Evolutionary conservation across 75 land plant genomes (phyloP), one percentile per base, ranked within the genome.

Genomic region (Pinus taeda): DNA sequence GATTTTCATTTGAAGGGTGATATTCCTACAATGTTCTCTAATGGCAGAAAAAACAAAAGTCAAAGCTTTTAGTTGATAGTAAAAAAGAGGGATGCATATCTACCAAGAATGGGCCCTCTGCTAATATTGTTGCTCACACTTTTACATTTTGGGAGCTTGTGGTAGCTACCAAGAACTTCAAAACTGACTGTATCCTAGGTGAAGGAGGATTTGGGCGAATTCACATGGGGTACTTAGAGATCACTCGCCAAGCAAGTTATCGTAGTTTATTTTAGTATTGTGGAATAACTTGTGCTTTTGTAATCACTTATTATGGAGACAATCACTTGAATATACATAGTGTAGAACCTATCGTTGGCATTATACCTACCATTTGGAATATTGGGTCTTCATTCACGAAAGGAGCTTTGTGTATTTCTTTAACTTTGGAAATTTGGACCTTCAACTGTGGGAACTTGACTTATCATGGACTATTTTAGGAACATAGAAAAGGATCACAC

Each of bases 191-290:
- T 75, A 73, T 85, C 45, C 37, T 88, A 33, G 90, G 90, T 26
- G 85, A 88, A 61, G 90, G 90, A 67, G 90, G 90, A 3, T 88
- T 88, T 79, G 90, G 90, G 7, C 81, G 76, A 85, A 85, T 88
- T 20, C 85, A 81, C 67, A 85, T 79, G 64, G 90, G 90, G 14
- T 20, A 49, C 29, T 71, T 88, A 64, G 83, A 75, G 62, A 37
- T 3, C 2, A 37, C 39, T 37, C 3, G 2, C 39, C 39, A 37
- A 26, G 93, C 81, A 81, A 76, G 49, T 12, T 24, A 58, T 17
- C 1, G 4, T 11, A 18, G 9, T 53, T 33, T 57, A 2, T 33
- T 2, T 59, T 26, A 26, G 26, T 26, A 26, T 26, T 26, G 26
- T 26, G 26, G 26, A 26, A 26, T 26, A 26, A 26, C 26, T 26